Percentiles rank a stretch among this genome's conserved stretches.
Evolutionary conservation across 805 yeast genomes (phyloP).

Genomic region (Yarrowia keelungensis): DNA sequence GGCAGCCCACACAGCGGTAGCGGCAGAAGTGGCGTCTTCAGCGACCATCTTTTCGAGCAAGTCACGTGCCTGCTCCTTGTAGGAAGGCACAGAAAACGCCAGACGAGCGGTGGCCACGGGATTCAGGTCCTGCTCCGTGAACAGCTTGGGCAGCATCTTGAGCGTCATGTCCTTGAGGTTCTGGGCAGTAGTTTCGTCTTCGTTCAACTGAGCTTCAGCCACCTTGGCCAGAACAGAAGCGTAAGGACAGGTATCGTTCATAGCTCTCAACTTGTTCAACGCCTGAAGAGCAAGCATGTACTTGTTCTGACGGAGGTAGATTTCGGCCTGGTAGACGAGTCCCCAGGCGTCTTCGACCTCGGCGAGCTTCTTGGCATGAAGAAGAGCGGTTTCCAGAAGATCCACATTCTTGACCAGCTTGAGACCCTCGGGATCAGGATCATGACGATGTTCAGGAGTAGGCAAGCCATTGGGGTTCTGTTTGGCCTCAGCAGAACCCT

Average conservation of each 20-base stretch:
- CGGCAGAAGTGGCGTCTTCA: conserved; percentile 1
- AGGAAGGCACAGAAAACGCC: conserved; percentile 10
- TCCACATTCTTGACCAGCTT: conserved; percentile 48
- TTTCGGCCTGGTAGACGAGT: conserved; percentile 42
- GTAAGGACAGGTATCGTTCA: conserved; percentile 51
- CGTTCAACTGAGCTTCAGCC: conserved; percentile 49
- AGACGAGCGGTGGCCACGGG: conserved; percentile 24
- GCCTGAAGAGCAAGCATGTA: conserved; percentile 62
- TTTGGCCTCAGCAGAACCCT: conserved; percentile 53
- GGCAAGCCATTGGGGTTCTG: conserved; percentile 54
- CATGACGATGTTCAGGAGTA: conserved; percentile 53
- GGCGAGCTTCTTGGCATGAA: conserved; percentile 56
- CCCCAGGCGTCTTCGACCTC: conserved; percentile 42
- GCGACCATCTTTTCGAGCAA: neutral
- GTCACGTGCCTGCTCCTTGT: neutral
- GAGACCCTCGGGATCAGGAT: conserved; percentile 53
- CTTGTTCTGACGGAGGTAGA: conserved; percentile 56
- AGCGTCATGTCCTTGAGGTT: conserved; percentile 51
- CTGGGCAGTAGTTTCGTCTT: conserved; percentile 54
- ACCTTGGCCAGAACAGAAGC: conserved; percentile 49
- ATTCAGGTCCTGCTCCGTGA: neutral
- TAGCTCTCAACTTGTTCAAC: conserved; percentile 53
- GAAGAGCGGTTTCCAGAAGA: conserved; percentile 46
- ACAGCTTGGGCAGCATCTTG: conserved; percentile 41
- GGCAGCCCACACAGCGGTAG: conserved; percentile 2